These are phyloP conservation scores for Primulina eburnea DNA, from an alignment of 257 asterid species.

Conservation along the genomic window DNA sequence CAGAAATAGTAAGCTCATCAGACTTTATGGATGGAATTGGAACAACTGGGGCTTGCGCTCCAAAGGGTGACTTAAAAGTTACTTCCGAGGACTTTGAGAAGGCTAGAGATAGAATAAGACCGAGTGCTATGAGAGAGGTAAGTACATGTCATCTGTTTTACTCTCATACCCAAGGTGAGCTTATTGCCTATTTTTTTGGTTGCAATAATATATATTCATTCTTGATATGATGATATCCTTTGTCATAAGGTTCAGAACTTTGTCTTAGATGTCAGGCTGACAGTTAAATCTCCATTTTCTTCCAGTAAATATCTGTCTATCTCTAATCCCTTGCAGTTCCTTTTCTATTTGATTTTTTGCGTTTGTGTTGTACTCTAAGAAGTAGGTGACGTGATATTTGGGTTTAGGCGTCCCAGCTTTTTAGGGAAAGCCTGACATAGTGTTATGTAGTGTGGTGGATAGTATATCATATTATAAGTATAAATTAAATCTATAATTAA, in stretches of 20 bases:
- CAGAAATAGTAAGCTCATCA: constrained; percentile 41
- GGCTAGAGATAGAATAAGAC: constrained; percentile 73
- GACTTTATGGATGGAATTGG: constrained; percentile 19
- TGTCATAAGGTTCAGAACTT: not conserved
- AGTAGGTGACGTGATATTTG: constrained; percentile 1
- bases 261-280: not conserved
- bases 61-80: constrained; percentile 38
- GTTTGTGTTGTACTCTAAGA: constrained; percentile 2
- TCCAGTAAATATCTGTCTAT: not conserved
- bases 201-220: not conserved
- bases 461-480: no score
- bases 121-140: constrained; percentile 99
- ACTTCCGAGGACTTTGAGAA: constrained; percentile 72
- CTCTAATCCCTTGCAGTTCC: not conserved
- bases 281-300: not conserved
- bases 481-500: no score
- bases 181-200: not conserved
- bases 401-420: constrained; percentile 3
- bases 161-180: not conserved
- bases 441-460: no score
- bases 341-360: not conserved
- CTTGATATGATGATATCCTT: constrained; percentile 1
- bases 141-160: constrained; percentile 17
- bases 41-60: constrained; percentile 22
- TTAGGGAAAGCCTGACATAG: not conserved